Conservation (phyloP, 2,329 filamentous ascomycete species). For the Triangularia setosa region DNA sequence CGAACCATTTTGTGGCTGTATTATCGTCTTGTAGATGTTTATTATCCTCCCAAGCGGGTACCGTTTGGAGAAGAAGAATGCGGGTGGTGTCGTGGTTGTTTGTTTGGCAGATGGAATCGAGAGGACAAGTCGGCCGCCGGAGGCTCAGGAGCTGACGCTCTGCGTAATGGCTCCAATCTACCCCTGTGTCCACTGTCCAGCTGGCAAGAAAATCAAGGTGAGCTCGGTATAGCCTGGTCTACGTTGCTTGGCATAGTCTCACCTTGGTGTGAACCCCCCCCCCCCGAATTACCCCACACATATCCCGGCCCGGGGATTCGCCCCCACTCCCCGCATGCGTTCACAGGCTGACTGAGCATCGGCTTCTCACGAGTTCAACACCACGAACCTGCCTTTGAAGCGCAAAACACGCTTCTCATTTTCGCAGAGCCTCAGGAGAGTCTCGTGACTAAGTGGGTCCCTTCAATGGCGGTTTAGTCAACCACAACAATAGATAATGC, state of each 20-base stretch:
- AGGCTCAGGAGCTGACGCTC: slow-evolving; percentile 9
- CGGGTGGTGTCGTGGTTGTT: background rate
- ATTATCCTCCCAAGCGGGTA: background rate
- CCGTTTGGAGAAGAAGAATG: background rate
- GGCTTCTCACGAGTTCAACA: background rate
- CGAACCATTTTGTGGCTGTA: slow-evolving; percentile 14
- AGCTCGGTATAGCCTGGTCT: background rate
- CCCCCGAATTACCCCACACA: background rate
- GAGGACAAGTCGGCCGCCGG: background rate
- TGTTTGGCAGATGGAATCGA: slow-evolving; percentile 10
- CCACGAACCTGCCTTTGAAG: background rate
- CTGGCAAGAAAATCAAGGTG: slow-evolving; percentile 27
- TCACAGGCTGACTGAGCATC: background rate
- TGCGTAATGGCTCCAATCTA: background rate
- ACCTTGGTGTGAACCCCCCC: slow-evolving; percentile 1
- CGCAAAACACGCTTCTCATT: background rate
- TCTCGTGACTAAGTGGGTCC: background rate
- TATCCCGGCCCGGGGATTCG: background rate
- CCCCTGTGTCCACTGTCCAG: slow-evolving; percentile 23
- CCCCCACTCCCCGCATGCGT: background rate
- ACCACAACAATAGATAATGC: background rate
- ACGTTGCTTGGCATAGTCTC: background rate
- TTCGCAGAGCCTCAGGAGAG: background rate
- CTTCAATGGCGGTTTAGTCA: background rate
- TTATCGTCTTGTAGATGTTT: background rate